Conservation (phyloP, 768 basidiomycete species). For the Hydnomerulius pinastri region DNA sequence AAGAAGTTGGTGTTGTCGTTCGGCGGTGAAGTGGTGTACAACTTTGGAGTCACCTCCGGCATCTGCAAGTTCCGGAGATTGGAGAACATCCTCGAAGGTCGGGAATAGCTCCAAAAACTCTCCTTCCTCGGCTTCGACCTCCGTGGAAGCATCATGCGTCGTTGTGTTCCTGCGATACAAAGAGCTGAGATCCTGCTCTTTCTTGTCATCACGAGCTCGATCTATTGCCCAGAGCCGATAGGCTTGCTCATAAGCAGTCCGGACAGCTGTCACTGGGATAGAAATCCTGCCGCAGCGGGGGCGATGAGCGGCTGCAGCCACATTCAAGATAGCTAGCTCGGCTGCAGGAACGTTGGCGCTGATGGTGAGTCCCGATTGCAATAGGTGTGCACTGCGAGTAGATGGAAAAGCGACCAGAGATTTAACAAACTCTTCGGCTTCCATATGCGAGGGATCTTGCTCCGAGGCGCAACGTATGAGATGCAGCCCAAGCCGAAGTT, state of each 20-base stretch:
- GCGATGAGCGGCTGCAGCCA: conserved; percentile 43
- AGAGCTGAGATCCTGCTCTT: conserved; percentile 63
- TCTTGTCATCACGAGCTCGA: conserved; percentile 65
- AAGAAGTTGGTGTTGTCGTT: conserved; percentile 39
- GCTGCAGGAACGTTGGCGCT: conserved; percentile 20
- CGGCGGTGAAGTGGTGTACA: conserved; percentile 31
- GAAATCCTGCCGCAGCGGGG: conserved; percentile 5
- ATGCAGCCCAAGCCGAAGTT: conserved; percentile 73
- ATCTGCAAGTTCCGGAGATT: conserved; percentile 14
- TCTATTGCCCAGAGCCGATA: conserved; percentile 85
- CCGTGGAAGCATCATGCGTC: conserved; percentile 56
- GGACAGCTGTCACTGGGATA: conserved; percentile 31
- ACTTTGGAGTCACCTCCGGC: conserved; percentile 1
- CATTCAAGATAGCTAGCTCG: conserved; percentile 39
- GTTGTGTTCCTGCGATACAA: conserved; percentile 71
- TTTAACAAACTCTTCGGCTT: conserved; percentile 23
- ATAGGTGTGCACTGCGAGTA: conserved; percentile 40
- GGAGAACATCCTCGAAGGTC: conserved; percentile 65
- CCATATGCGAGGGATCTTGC: conserved; percentile 18
- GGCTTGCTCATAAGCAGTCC: conserved; percentile 64
- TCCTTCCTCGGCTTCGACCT: conserved; percentile 76
- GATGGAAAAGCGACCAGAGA: conserved; percentile 58
- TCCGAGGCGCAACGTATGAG: conserved; percentile 39
- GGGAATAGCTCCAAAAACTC: conserved; percentile 90
- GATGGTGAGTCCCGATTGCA: conserved; percentile 30